These are phyloP conservation scores for Tephrocybe rancida DNA, from an alignment of 768 basidiomycete species.

Conservation along the genomic window DNA sequence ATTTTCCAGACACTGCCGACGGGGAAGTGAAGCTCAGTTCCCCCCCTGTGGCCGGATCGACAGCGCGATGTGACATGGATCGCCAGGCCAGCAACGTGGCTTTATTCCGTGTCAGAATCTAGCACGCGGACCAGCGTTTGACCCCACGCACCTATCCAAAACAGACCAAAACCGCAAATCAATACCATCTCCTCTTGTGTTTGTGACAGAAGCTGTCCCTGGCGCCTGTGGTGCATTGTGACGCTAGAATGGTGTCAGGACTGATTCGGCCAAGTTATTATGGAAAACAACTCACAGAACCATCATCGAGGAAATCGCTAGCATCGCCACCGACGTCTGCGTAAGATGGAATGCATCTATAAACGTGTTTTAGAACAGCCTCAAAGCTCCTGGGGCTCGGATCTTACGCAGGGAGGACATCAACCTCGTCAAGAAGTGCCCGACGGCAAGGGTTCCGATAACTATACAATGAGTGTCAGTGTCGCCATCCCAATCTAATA, in stretches of 20 bases:
- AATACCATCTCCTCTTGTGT: constrained; percentile 75
- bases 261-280: neutral
- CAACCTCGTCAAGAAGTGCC: constrained; percentile 54
- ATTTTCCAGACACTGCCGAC: constrained; percentile 6
- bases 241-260: constrained; percentile 42
- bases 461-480: constrained; percentile 29
- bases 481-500: neutral
- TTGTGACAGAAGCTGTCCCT: constrained; percentile 64
- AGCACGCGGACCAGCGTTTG: neutral
- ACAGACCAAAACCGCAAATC: constrained; percentile 70
- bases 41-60: constrained; percentile 23
- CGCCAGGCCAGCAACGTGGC: constrained; percentile 48
- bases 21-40: constrained; percentile 15
- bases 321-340: constrained; percentile 72
- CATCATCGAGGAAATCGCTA: constrained; percentile 67
- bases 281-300: constrained; percentile 52
- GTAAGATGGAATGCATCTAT: constrained; percentile 68
- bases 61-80: constrained; percentile 33
- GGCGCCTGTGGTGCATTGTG: constrained; percentile 64
- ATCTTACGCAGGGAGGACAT: constrained; percentile 47
- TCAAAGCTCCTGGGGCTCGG: neutral
- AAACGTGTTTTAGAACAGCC: constrained; percentile 6
- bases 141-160: constrained; percentile 69
- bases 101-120: constrained; percentile 19
- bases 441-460: constrained; percentile 47